Percentiles rank a stretch among this genome's conserved stretches.
These are phyloP conservation scores for Conringia planisiliqua DNA, from an alignment of 345 rosid genomes.

Conservation along the genomic window DNA sequence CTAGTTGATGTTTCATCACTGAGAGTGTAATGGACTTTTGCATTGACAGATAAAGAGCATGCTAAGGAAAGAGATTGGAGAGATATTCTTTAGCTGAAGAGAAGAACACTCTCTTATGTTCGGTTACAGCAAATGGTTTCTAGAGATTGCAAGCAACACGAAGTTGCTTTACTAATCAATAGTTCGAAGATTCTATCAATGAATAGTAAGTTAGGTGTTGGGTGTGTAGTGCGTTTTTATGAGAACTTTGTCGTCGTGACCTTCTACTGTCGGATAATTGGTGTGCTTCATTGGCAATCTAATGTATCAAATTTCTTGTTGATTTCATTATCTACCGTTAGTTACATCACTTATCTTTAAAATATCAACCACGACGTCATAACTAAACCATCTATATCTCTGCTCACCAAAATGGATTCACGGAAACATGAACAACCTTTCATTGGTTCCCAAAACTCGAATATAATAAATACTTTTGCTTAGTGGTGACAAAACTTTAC, in stretches of 20 bases:
- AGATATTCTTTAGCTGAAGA: slow-evolving; percentile 8
- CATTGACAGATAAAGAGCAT: slow-evolving; percentile 25
- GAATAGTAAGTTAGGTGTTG: neutral
- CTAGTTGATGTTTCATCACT: neutral
- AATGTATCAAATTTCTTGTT: neutral
- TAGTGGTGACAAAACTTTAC: neutral
- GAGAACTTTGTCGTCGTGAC: neutral
- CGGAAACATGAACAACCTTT: neutral
- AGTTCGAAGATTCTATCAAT: neutral
- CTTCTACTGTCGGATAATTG: neutral
- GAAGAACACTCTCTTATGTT: neutral
- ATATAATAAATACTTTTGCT: neutral
- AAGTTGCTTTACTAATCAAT: slow-evolving; percentile 5
- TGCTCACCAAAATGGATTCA: neutral
- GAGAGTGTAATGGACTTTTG: neutral
- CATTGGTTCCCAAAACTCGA: neutral
- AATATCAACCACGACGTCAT: neutral
- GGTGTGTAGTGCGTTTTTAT: neutral
- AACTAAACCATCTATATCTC: neutral
- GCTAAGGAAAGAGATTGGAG: slow-evolving; percentile 27
- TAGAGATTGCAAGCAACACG: slow-evolving; percentile 14
- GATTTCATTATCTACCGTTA: neutral
- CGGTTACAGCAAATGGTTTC: neutral
- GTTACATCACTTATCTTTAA: neutral
- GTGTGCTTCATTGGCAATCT: neutral